These are phyloP conservation scores for Neckera pumila DNA, from an alignment of 225 moss, liverwort and hornwort genomes.

Conservation along the genomic window DNA sequence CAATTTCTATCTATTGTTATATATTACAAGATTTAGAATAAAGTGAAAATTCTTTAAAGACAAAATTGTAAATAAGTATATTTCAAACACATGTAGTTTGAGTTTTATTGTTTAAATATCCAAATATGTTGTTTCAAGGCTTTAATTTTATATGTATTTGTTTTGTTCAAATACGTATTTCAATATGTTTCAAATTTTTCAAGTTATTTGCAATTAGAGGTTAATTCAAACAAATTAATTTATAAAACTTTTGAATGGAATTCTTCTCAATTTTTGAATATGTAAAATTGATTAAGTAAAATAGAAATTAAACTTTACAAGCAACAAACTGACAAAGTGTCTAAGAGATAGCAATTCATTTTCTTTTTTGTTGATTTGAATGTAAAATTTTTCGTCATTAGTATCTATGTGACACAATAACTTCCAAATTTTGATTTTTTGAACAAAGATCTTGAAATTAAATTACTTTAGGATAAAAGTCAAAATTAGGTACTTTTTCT, in stretches of 20 bases:
- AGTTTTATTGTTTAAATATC: too few relatives aligned
- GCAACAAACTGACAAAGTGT: background rate
- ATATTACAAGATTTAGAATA: background rate
- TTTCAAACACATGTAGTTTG: background rate
- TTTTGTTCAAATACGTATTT: background rate
- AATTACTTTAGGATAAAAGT: too few relatives aligned
- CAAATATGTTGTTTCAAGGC: background rate
- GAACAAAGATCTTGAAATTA: fast-evolving
- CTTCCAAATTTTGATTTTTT: background rate
- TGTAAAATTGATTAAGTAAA: background rate
- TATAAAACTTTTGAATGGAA: background rate
- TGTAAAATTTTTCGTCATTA: background rate
- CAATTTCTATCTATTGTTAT: fast-evolving
- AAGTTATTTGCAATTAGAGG: background rate
- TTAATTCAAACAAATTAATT: background rate
- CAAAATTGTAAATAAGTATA: background rate
- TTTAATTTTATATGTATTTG: background rate
- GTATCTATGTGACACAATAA: background rate
- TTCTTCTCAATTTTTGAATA: background rate
- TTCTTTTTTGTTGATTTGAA: background rate
- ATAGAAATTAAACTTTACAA: background rate
- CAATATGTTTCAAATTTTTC: background rate
- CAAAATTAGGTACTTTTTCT: too few relatives aligned
- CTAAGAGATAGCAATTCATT: background rate
- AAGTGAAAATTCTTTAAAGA: background rate